Evolutionary conservation across 257 asterid species (phyloP).

Genomic region (Nicotiana paniculata): DNA sequence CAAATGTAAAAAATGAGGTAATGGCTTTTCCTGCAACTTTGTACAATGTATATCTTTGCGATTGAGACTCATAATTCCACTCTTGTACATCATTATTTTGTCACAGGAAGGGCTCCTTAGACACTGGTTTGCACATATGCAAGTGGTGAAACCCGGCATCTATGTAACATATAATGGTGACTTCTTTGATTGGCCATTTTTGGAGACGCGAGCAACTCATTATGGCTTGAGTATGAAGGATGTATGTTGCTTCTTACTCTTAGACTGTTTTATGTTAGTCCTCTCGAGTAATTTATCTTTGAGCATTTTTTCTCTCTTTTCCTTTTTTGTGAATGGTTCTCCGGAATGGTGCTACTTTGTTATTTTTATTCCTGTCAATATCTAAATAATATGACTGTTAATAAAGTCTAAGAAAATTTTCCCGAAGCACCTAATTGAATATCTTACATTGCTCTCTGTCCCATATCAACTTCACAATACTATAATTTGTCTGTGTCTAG

Average conservation of each 20-base stretch:
- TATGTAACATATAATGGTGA: conserved; percentile 97
- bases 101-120: conserved; percentile 79
- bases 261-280: not conserved
- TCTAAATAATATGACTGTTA: not conserved
- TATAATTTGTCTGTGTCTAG: not conserved
- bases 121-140: conserved; percentile 87
- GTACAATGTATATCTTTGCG: not conserved
- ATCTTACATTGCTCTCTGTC: not conserved
- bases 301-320: not conserved
- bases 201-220: conserved; percentile 81
- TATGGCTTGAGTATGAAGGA: conserved; percentile 75
- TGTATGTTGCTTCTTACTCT: conserved; percentile 37
- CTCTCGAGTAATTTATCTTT: not conserved
- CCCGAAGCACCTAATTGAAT: not conserved
- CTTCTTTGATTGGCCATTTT: conserved; percentile 98
- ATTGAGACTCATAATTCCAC: not conserved
- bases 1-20: conserved; percentile 93
- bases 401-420: not conserved
- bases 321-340: not conserved
- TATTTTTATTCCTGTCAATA: not conserved
- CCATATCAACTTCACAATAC: not conserved
- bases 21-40: conserved; percentile 1
- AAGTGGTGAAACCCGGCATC: conserved; percentile 90
- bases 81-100: not conserved
- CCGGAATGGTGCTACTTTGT: not conserved